These are phyloP conservation scores for Crotalaria pallida DNA, from an alignment of 306 rosid species.

Conservation along the genomic window DNA sequence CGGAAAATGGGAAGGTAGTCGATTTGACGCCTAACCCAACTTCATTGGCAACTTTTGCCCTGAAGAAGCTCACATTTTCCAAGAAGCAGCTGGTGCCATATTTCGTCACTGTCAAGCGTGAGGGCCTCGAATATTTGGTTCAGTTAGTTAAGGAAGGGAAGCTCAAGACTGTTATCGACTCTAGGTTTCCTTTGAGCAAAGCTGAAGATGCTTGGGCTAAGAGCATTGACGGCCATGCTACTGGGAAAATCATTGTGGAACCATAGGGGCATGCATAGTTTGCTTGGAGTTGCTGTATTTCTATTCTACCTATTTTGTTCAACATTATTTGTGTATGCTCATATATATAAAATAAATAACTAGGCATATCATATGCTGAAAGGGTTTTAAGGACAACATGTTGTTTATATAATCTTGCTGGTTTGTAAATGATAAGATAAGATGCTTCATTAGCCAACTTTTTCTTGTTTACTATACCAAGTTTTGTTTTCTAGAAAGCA, in stretches of 20 bases:
- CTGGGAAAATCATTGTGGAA: constrained; percentile 68
- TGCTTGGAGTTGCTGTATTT: constrained; percentile 12
- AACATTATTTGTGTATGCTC: neutral
- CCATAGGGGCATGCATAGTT: constrained; percentile 28
- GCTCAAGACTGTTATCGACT: constrained; percentile 50
- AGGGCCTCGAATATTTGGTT: constrained; percentile 41
- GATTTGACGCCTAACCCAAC: constrained; percentile 42
- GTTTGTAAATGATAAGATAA: constrained; percentile 6
- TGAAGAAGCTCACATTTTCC: constrained; percentile 51
- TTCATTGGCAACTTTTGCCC: constrained; percentile 22
- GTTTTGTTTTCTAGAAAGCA: neutral
- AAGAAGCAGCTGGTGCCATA: constrained; percentile 52
- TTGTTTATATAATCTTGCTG: neutral
- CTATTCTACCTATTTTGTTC: neutral
- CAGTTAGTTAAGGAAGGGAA: constrained; percentile 53
- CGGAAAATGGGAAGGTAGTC: constrained; percentile 43
- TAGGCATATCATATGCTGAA: neutral
- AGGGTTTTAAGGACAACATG: neutral
- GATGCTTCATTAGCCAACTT: neutral
- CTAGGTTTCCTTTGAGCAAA: constrained; percentile 50
- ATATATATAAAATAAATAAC: constrained; percentile 11
- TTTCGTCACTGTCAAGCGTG: constrained; percentile 25
- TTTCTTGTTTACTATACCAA: no score
- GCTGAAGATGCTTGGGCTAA: constrained; percentile 81
- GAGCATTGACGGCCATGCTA: constrained; percentile 56